Percentiles rank a stretch among this genome's conserved stretches.
Conservation (phyloP, 805 yeast species). For the Wickerhamomyces hampshirensis region DNA sequence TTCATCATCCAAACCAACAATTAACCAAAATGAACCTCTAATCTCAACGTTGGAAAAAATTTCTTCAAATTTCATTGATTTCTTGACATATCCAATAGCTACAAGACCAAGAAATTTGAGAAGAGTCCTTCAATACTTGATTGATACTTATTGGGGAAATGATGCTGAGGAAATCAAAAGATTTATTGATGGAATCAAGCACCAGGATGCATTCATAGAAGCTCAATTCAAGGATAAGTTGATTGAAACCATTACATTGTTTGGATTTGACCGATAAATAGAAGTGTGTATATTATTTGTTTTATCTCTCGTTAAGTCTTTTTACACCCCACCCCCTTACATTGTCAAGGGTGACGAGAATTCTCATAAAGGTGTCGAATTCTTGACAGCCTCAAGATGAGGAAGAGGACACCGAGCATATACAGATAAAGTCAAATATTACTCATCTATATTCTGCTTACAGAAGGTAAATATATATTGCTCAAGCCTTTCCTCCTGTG, state of each 20-base stretch:
- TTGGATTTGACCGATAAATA: conserved; percentile 23
- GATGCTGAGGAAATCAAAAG: conserved; percentile 15
- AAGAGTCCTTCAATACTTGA: conserved; percentile 30
- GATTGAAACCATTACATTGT: conserved; percentile 18
- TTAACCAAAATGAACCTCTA: conserved; percentile 9
- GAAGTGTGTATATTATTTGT: too few relatives aligned
- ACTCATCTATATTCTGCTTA: too few relatives aligned
- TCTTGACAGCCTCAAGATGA: too few relatives aligned
- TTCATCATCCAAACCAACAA: not conserved
- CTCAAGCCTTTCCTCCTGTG: too few relatives aligned
- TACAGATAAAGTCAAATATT: too few relatives aligned
- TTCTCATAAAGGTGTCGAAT: too few relatives aligned
- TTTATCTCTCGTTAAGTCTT: too few relatives aligned
- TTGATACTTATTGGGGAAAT: conserved; percentile 32
- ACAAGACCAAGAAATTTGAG: conserved; percentile 28
- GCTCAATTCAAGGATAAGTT: conserved; percentile 11
- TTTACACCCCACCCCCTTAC: too few relatives aligned
- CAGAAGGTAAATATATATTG: too few relatives aligned
- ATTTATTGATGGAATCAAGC: conserved; percentile 11
- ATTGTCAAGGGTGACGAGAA: too few relatives aligned
- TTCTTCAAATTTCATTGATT: conserved; percentile 28
- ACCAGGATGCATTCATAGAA: conserved; percentile 11
- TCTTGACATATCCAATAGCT: conserved; percentile 28
- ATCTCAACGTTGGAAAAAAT: conserved; percentile 22
- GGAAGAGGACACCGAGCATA: too few relatives aligned